Conservation (phyloP, 768 basidiomycete species). For the Mycena belliarum region DNA sequence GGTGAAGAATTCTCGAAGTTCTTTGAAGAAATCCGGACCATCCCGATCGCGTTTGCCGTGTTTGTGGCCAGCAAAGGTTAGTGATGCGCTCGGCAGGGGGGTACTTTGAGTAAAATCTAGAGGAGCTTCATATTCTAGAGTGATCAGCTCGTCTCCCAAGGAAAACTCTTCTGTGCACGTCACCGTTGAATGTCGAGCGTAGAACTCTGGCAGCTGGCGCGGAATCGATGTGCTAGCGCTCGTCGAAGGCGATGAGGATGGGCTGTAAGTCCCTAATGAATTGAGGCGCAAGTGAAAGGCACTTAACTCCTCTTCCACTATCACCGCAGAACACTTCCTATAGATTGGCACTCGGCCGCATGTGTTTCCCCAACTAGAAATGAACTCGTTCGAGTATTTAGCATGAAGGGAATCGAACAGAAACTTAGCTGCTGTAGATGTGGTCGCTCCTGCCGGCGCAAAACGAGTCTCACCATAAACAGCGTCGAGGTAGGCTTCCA, state of each 20-base stretch:
- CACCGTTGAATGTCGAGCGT: neutral
- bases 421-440: neutral
- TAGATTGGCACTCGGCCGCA: too few species aligned
- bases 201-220: neutral
- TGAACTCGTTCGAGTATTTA: neutral
- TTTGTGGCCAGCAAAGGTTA: neutral
- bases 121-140: neutral
- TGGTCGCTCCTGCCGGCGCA: neutral
- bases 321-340: too few species aligned
- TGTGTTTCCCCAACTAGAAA: neutral
- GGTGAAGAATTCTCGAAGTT: constrained; percentile 21
- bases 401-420: neutral
- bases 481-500: constrained; percentile 25
- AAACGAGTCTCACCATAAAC: neutral
- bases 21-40: constrained; percentile 4
- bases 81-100: neutral
- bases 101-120: neutral
- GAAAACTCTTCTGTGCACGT: neutral
- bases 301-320: too few species aligned
- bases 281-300: too few species aligned
- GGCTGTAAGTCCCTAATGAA: too few species aligned
- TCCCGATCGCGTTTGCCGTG: constrained; percentile 17
- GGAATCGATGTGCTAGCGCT: neutral
- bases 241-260: too few species aligned
- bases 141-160: neutral